phyloP scores from a whole-genome alignment of 2,329 filamentous ascomycete genomes.

The Colletotrichum filicis region DNA sequence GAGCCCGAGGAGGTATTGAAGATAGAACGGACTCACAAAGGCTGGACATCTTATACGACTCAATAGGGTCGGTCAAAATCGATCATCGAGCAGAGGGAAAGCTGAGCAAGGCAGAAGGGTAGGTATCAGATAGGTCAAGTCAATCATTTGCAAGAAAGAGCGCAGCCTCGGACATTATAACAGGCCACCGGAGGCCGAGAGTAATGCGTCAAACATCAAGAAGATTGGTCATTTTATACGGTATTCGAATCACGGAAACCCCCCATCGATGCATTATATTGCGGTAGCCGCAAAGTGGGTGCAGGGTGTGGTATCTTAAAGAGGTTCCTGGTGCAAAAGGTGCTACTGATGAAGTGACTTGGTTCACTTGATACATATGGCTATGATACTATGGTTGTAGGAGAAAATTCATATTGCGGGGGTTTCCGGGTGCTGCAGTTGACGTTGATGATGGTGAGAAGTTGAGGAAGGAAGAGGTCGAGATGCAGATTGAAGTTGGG shows the following conservation, averaged over 20 bases:
- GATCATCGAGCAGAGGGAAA: not conserved
- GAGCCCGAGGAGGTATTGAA: not conserved
- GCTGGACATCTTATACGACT: not conserved
- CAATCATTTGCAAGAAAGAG: not conserved
- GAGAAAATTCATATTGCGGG: not conserved
- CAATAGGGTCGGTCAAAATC: not conserved
- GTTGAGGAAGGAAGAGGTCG: not conserved
- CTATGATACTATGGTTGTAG: not conserved
- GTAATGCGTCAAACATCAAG: not conserved
- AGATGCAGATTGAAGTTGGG: not conserved
- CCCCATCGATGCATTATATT: not conserved
- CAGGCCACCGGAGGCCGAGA: not conserved
- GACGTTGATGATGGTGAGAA: not conserved
- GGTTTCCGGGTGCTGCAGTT: not conserved
- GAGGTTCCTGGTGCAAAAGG: not conserved
- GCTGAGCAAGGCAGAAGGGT: not conserved
- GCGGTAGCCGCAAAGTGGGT: not conserved
- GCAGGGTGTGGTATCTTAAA: not conserved
- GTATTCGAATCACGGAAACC: not conserved
- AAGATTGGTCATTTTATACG: not conserved
- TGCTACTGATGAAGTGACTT: not conserved
- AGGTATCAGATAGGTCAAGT: not conserved
- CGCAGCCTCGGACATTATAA: not conserved
- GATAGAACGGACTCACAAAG: not conserved
- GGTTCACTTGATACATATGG: not conserved